Evolutionary conservation across 1,139 yeast genomes (phyloP), one percentile per base, ranked within the genome.

Genomic region (Magnusiomyces paraingens): DNA sequence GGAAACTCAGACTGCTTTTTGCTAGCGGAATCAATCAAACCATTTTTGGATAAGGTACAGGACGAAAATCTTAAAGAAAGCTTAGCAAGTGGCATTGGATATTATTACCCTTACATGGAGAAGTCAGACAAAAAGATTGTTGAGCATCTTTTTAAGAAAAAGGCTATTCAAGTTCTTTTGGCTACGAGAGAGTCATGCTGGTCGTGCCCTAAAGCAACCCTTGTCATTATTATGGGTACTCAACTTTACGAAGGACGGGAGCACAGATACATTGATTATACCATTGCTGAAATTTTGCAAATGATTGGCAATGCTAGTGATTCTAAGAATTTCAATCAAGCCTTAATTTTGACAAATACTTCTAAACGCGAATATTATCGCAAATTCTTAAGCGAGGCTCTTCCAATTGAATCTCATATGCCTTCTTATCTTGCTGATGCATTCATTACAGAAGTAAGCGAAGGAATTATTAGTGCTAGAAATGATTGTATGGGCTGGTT

Each of bases 401-500:
- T 90, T 15, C 97, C 98, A 0, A 74, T 89, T 40, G 99, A 94
- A 66, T 89, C 97, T 69, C 81, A 77, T 61, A 66, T 90, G 61
- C 79, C 79, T 52, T 69, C 73, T 12, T 70, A 73, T 47, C 62
- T 90, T 17, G 83, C 80, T 56, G 96, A 91, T 64, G 76, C 80
- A 0, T 76, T 93, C 49, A 69, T 86, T 45, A 79, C 81, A 44
- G 98, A 90, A 61, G 82, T 90, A 15, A 79, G 86, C 51, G 79
- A 82, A 14, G 75, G 80, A 1, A 74, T 83, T n/a, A 77, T 93
- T 55, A 78, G 75, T 51, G 75, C 80, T 4, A 81, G 87, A 63
- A 97, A 91, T 62, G 95, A 87, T 59, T 87, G 95, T 60, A 80
- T 94, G 57, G 97, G 91, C 63, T 88, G 96, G 94, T 66, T 94